Percentiles rank a stretch among this genome's conserved stretches.
These are phyloP conservation scores for Carex pumila DNA, from an alignment of 176 grass and related monocot genomes.

Conservation along the genomic window DNA sequence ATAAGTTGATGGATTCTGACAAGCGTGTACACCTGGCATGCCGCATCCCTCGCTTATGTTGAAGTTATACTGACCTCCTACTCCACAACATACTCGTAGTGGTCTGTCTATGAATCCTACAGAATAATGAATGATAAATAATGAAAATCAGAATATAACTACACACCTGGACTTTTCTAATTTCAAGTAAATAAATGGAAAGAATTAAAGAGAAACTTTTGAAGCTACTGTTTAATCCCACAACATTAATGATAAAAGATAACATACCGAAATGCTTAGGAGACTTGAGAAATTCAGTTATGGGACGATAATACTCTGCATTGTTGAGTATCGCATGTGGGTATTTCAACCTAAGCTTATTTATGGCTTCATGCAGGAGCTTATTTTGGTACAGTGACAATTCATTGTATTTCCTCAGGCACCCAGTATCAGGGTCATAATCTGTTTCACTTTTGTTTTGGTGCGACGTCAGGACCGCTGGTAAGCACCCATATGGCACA, in stretches of 20 bases:
- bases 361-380: constrained; percentile 3
- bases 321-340: neutral
- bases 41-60: neutral
- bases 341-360: constrained; percentile 3
- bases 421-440: constrained; percentile 8
- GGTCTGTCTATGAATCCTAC: constrained; percentile 9
- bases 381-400: constrained; percentile 11
- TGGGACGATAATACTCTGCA: constrained; percentile 12
- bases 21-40: neutral
- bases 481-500: constrained; percentile 19
- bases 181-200: neutral
- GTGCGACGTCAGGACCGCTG: neutral
- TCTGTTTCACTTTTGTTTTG: neutral
- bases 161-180: neutral
- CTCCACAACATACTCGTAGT: constrained; percentile 1
- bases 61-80: neutral
- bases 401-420: constrained; percentile 12
- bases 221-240: neutral
- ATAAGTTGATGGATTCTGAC: neutral
- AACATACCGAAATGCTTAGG: constrained; percentile 25
- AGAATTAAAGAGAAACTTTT: neutral
- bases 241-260: neutral
- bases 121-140: neutral
- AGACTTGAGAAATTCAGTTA: constrained; percentile 8
- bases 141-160: neutral